These are phyloP conservation scores for Starmerella vitae DNA, from an alignment of 805 yeast species.

Conservation along the genomic window DNA sequence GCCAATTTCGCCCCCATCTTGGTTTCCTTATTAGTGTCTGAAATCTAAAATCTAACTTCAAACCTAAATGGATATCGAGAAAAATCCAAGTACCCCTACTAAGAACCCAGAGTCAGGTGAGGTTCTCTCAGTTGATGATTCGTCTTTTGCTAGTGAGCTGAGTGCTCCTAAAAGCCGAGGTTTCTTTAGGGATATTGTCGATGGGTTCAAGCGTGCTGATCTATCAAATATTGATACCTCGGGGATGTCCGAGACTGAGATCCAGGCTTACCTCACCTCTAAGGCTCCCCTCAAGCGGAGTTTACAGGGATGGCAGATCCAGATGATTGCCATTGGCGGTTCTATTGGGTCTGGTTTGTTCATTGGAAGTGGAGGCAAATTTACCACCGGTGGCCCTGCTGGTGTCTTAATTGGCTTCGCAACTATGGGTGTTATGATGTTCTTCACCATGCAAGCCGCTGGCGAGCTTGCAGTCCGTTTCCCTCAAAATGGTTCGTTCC, in stretches of 20 bases:
- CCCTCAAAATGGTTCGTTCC: constrained; percentile 46
- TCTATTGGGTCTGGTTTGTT: constrained; percentile 69
- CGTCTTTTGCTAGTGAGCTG: not conserved
- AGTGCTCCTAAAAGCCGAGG: constrained; percentile 7
- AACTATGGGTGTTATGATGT: constrained; percentile 50
- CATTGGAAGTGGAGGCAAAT: constrained; percentile 39
- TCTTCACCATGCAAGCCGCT: constrained; percentile 48
- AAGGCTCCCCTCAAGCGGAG: constrained; percentile 27
- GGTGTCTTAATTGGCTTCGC: constrained; percentile 47
- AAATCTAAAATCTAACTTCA: not conserved
- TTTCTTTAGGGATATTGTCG: constrained; percentile 18
- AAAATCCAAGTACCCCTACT: not conserved
- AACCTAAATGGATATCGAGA: not conserved
- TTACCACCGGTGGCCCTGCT: constrained; percentile 39
- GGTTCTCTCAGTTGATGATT: not conserved
- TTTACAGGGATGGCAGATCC: constrained; percentile 27
- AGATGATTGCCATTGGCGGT: constrained; percentile 70
- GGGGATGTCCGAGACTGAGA: constrained; percentile 25
- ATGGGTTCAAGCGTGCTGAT: constrained; percentile 37
- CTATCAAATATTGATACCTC: constrained; percentile 27
- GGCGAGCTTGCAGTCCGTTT: constrained; percentile 58
- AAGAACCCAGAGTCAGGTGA: not conserved
- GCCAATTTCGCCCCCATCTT: too few relatives aligned
- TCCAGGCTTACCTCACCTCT: constrained; percentile 14
- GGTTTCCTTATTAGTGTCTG: not conserved